A percentile compares a stretch with the other conserved stretches of the same genome.
phyloP scores from a whole-genome alignment of 495 filamentous ascomycete species.

The Chaetomium cochliodes region DNA sequence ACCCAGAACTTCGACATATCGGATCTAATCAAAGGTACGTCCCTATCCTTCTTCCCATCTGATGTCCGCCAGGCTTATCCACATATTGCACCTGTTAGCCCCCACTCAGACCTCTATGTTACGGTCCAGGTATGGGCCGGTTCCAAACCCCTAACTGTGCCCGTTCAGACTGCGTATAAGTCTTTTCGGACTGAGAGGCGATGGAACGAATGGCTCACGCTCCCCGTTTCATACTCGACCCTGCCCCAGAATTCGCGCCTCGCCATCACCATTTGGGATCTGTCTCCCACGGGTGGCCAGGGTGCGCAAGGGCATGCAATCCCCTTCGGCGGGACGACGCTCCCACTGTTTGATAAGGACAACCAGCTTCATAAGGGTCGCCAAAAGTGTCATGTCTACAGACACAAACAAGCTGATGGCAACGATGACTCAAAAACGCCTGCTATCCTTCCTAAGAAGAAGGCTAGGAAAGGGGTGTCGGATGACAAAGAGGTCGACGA shows the following conservation, averaged over 20 bases:
- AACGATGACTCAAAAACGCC: conserved; percentile 78
- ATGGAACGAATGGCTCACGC: conserved; percentile 95
- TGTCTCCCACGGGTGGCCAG: conserved; percentile 71
- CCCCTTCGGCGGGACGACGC: conserved; percentile 91
- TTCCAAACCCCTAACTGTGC: conserved; percentile 89
- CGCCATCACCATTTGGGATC: conserved; percentile 93
- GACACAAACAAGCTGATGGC: conserved; percentile 81
- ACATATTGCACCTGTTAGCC: conserved; percentile 44
- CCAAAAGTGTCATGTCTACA: conserved; percentile 85
- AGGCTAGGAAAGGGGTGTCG: conserved; percentile 47
- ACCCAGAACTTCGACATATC: conserved; percentile 76
- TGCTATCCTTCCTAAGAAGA: conserved; percentile 52
- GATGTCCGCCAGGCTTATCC: conserved; percentile 31
- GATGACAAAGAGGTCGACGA: conserved; percentile 67
- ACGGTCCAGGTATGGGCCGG: conserved; percentile 94
- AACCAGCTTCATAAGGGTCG: conserved; percentile 84
- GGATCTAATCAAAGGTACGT: conserved; percentile 64
- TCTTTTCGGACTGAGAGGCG: conserved; percentile 73
- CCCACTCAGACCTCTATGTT: conserved; percentile 83
- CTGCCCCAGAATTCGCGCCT: conserved; percentile 77
- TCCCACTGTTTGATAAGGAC: conserved; percentile 85
- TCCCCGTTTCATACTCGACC: conserved; percentile 79
- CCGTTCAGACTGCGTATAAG: conserved; percentile 88
- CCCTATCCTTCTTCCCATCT: neutral
- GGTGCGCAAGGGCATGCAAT: conserved; percentile 69